Percentiles rank a stretch among this genome's conserved stretches.
Conservation (phyloP, 148 eudicot species). For the Heliosperma pusillum region DNA sequence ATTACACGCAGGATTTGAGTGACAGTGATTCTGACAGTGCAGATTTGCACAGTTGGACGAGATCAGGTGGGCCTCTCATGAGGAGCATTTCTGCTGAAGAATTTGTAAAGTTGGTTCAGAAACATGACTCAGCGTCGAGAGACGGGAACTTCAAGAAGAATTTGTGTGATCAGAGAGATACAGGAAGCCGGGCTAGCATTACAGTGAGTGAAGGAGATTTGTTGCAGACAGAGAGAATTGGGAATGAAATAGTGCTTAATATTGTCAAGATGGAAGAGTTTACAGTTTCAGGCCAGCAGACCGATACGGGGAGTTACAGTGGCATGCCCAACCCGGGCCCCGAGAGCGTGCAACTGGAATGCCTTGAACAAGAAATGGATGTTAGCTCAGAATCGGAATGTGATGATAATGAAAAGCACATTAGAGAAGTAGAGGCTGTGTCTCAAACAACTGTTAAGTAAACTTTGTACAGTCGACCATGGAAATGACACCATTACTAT, state of each 20-base stretch:
- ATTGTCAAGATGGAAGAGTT: conserved; percentile 67
- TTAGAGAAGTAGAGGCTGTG: conserved; percentile 14
- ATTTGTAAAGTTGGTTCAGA: conserved; percentile 70
- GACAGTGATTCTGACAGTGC: conserved; percentile 75
- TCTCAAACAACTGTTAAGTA: background rate
- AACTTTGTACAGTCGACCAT: conserved; percentile 6
- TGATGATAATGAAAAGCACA: conserved; percentile 31
- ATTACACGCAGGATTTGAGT: conserved; percentile 51
- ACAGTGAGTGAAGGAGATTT: conserved; percentile 70
- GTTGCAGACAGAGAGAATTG: conserved; percentile 69
- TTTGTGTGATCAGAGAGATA: conserved; percentile 36
- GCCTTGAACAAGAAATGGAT: conserved; percentile 56
- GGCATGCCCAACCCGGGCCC: conserved; percentile 38
- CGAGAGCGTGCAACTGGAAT: conserved; percentile 68
- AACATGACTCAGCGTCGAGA: conserved; percentile 34
- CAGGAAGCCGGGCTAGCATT: conserved; percentile 40
- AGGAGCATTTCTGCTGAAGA: conserved; percentile 76
- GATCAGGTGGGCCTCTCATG: conserved; percentile 95
- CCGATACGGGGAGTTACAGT: conserved; percentile 40
- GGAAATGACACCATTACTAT: conserved; percentile 16
- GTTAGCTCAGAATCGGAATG: conserved; percentile 67
- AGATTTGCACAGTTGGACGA: conserved; percentile 74
- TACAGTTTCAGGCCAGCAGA: conserved; percentile 49
- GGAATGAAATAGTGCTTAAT: conserved; percentile 70
- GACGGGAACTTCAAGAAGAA: background rate